Conservation (phyloP, 495 filamentous ascomycete genomes). For the Glonium stellatum region DNA sequence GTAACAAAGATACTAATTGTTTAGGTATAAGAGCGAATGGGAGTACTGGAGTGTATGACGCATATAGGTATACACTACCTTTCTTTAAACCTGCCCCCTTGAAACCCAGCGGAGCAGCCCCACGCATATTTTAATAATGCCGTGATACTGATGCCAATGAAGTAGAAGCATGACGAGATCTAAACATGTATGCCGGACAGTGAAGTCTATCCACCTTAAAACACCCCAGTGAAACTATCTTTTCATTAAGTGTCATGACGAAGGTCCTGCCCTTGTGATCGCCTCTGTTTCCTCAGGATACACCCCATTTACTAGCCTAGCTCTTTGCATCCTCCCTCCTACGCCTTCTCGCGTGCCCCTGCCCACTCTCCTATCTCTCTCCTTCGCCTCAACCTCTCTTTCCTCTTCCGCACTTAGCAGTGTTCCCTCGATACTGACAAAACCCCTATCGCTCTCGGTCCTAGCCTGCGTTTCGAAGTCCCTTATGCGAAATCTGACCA, state of each 20-base stretch:
- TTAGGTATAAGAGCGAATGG: background rate
- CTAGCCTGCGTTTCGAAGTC: constrained; percentile 50
- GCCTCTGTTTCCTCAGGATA: no score
- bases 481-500: constrained; percentile 55
- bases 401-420: constrained; percentile 45
- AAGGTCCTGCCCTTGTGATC: no score
- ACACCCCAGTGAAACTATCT: no score
- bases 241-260: no score
- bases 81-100: no score
- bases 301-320: background rate
- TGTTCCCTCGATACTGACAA: constrained; percentile 64
- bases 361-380: constrained; percentile 11
- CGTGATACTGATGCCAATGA: no score
- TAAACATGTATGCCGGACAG: no score
- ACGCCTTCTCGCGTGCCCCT: background rate
- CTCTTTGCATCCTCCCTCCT: background rate
- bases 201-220: no score
- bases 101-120: no score
- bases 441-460: constrained; percentile 52
- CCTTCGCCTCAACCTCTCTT: constrained; percentile 2
- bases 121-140: no score
- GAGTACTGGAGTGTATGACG: background rate
- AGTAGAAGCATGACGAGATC: no score
- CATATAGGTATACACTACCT: background rate
- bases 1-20: background rate